Base-by-base conservation (phyloP, 306 rosid species). In the Datisca glomerata region DNA sequence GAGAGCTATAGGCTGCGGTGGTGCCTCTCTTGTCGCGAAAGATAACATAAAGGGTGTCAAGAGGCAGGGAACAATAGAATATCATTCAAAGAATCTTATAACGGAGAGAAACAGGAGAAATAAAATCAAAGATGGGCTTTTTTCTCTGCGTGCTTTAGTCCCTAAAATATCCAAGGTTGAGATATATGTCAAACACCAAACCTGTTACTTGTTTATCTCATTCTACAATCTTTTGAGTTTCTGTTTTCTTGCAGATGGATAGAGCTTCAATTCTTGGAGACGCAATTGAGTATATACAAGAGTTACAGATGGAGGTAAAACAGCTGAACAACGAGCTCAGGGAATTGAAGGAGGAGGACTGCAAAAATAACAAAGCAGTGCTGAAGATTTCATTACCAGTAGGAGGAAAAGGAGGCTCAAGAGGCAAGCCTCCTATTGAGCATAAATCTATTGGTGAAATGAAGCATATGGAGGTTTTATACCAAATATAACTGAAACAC, bases 91-190 rank as follows among this genome's bases (percentile, higher is more conserved):
- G 59, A 84, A 84, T 70, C 82, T 79, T 33, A 50, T 31, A 15
- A 53, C 80, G 0, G 94, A 84, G 72, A 75, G 94, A 56, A 79
- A 70, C 17, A 79, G 94, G 68, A 75, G 92, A 60, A 63, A 24
- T 6, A 76, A 53, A 69, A 72, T 75, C 4, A 75, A 63, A 33
- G 57, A 55, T 6, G 70, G 68, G 36, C 74, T 70, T 16, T 49
- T 39, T 49, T 32, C 73, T 39, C 69, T 79, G 18, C 64, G 94
- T 17, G 51, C 92, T 42, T 57, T 84, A 40, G 92, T 84, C 38
- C 92, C 94, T 18, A 79, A 70, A 45, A 84, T 84, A 67, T 64
- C 78, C 55, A 84, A 73, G 92, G 94, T 84, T 57, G 19, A 19
- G 17, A 35, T 40, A 18, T 25, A 4, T 25, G 31, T 25, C 6